Evolutionary conservation across 495 filamentous ascomycete genomes (phyloP).

Genomic region (Hypoxylon crocopeplum): DNA sequence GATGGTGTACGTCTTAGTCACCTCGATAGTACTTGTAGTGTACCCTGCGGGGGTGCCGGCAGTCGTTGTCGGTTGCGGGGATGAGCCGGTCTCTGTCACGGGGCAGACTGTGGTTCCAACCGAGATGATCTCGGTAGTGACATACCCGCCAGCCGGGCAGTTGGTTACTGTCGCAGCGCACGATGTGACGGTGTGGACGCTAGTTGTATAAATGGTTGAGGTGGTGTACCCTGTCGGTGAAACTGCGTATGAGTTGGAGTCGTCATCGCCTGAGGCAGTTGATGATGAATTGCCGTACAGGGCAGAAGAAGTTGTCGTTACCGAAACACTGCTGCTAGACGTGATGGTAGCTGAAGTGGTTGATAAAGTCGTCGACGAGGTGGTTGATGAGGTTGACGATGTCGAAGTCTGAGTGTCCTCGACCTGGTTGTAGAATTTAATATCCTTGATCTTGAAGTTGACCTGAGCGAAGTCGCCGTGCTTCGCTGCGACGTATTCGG

Average conservation of each 20-base stretch:
- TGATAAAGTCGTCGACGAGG: background rate
- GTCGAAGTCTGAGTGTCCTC: constrained; percentile 9
- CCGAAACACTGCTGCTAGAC: background rate
- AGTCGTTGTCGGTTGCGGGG: constrained; percentile 10
- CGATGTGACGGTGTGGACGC: constrained; percentile 60
- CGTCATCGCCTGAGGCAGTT: constrained; percentile 14
- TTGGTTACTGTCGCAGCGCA: constrained; percentile 66
- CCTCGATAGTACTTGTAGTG: constrained; percentile 22
- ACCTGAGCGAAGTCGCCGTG: constrained; percentile 60
- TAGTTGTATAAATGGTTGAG: constrained; percentile 40
- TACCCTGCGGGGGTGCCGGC: constrained; percentile 13
- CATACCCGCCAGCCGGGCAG: constrained; percentile 51
- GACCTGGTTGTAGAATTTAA: constrained; percentile 50
- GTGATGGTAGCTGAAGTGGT: background rate
- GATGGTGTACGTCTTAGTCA: constrained; percentile 56
- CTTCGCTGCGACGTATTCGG: constrained; percentile 64
- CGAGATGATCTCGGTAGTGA: constrained; percentile 33
- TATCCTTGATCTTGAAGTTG: constrained; percentile 63
- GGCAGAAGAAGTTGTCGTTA: constrained; percentile 16
- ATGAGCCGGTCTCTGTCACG: constrained; percentile 24
- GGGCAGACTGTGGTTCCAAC: constrained; percentile 44
- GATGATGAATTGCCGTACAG: constrained; percentile 4
- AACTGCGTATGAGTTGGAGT: constrained; percentile 9
- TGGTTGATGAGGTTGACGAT: constrained; percentile 5
- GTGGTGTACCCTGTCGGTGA: constrained; percentile 28